Evolutionary conservation across 140 eudicot species (phyloP).

Genomic region (Ambrosia hybrid): DNA sequence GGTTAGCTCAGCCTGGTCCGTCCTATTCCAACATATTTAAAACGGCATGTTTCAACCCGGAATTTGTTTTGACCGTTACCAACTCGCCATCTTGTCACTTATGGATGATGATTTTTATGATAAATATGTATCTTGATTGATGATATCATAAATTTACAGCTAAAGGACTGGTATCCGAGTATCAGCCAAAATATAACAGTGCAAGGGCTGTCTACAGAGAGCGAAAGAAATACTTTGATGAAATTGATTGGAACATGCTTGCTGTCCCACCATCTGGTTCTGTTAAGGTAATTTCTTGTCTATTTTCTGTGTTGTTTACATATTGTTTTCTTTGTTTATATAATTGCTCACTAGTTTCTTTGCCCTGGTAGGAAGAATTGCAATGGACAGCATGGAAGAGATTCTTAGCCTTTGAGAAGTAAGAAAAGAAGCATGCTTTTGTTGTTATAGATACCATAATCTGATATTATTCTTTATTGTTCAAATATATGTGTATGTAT

Average conservation of each 20-base stretch:
- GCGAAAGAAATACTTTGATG: conserved; percentile 87
- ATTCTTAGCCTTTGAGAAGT: conserved; percentile 86
- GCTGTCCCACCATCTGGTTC: conserved; percentile 97
- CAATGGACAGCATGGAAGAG: conserved; percentile 98
- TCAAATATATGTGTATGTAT: no score
- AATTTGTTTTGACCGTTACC: neutral
- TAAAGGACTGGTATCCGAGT: conserved; percentile 89
- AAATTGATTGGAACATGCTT: conserved; percentile 98
- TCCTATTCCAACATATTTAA: neutral
- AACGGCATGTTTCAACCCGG: neutral
- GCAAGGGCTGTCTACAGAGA: conserved; percentile 99
- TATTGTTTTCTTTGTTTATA: neutral
- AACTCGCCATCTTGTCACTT: neutral
- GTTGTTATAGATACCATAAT: neutral
- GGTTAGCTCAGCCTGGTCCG: neutral
- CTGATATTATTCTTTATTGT: no score
- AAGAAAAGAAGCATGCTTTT: conserved; percentile 37
- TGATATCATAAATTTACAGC: conserved; percentile 52
- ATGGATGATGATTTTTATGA: neutral
- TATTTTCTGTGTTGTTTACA: neutral
- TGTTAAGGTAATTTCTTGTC: conserved; percentile 54
- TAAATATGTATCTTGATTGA: conserved; percentile 21
- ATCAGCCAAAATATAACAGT: conserved; percentile 96
- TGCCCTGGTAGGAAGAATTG: conserved; percentile 71
- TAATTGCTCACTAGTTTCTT: conserved; percentile 12